phyloP scores from a whole-genome alignment of 2,329 filamentous ascomycete species.

The Xylaria sp. region DNA sequence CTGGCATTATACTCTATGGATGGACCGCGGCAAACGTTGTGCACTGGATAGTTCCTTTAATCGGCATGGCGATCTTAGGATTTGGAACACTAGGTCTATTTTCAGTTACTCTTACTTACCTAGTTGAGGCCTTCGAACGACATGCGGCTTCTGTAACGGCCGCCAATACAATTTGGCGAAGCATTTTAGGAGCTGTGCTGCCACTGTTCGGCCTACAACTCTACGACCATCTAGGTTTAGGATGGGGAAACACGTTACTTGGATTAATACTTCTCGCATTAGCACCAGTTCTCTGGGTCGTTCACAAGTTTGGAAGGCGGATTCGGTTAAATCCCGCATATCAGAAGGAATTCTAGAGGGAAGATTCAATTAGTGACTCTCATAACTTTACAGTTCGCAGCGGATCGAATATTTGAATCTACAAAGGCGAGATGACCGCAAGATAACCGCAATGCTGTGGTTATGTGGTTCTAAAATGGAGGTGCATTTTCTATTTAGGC shows the following conservation, averaged over 20 bases:
- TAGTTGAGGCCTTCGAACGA: slow-evolving; percentile 67
- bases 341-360: not conserved
- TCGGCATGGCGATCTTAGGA: slow-evolving; percentile 50
- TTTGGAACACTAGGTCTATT: slow-evolving; percentile 35
- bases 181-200: slow-evolving; percentile 63
- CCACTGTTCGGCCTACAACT: slow-evolving; percentile 61
- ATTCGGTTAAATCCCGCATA: not conserved
- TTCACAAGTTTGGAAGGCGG: not conserved
- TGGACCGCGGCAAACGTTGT: not conserved
- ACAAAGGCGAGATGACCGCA: too few species aligned
- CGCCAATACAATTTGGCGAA: slow-evolving; percentile 61
- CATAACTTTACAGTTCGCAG: too few species aligned
- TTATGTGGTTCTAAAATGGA: too few species aligned
- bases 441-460: too few species aligned
- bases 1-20: not conserved
- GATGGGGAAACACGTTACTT: slow-evolving; percentile 75
- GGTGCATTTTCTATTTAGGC: too few species aligned
- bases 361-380: not conserved
- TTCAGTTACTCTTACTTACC: slow-evolving; percentile 42
- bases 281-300: slow-evolving; percentile 58
- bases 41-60: slow-evolving; percentile 36
- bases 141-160: slow-evolving; percentile 69
- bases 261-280: slow-evolving; percentile 74
- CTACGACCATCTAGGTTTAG: slow-evolving; percentile 66
- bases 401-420: too few species aligned